Base-by-base conservation (phyloP, 371 early-diverging fungal species). In the Circinella minor region DNA sequence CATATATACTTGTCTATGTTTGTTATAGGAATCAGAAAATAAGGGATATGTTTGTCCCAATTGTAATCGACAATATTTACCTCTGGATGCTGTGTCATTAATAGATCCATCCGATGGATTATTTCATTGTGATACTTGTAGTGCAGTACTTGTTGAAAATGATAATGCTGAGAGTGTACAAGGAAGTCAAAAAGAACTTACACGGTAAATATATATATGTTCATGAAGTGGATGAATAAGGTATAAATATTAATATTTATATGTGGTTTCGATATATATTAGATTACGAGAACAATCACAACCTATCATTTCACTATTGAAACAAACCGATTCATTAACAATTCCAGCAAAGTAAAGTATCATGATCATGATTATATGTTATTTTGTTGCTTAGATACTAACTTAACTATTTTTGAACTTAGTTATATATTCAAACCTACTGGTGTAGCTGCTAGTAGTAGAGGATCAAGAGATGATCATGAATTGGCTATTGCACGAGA, bases 261-360 rank as follows among this genome's bases (percentile, higher is more conserved):
- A 27, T 43, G 27, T 27, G 49, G 3, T 37, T 18, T 27, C n/a
- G 38, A 48, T 4, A 27, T 18, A 61, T 17, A 34, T 61, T 34
- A 57, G 57, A 34, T 86, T 96, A 59, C 90, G 92, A 81, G 91
- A 90, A 51, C 93, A 96, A 77, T 89, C 91, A 55, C 85, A 88
- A 60, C 93, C 95, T 0, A 94, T 97, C 38, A 87, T 95, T 57
- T 87, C 91, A 7, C 74, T 96, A 36, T 78, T 97, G 20, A 94
- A 94, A 70, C 84, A 90, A 71, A 94, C 96, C 1, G 98, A 97
- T 69, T 81, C 85, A 36, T 67, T 91, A 18, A 83, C 83, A 18
- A 92, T 94, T 48, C 91, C 92, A 8, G 86, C 88, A 27, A 78
- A 71, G 85, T 89, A 86, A 69, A 47, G 20, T 54, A 17, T 43